Evolutionary conservation across 1,284 basidiomycete species (phyloP).

Genomic region (Volvariella surrecta): DNA sequence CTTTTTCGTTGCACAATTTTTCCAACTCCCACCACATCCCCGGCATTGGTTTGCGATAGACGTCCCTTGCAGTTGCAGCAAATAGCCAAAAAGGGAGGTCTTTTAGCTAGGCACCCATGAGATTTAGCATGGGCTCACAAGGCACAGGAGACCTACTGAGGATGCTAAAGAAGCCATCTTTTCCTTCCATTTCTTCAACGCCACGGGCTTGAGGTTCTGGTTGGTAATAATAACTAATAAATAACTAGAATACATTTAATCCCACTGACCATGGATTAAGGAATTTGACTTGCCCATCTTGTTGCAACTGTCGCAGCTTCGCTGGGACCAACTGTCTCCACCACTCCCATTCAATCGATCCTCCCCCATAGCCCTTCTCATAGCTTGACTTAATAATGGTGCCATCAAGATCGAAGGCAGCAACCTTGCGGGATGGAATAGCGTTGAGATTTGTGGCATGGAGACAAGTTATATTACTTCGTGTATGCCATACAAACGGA

Average conservation of each 20-base stretch:
- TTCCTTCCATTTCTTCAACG: slow-evolving; percentile 58
- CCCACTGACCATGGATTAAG: slow-evolving; percentile 3
- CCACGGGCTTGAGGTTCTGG: slow-evolving; percentile 49
- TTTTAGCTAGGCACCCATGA: slow-evolving; percentile 42
- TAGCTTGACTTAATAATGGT: slow-evolving; percentile 68
- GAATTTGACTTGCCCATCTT: slow-evolving; percentile 44
- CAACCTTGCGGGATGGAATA: slow-evolving; percentile 43
- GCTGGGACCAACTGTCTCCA: slow-evolving; percentile 63
- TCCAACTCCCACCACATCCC: slow-evolving; percentile 81
- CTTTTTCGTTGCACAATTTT: slow-evolving; percentile 46
- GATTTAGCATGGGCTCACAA: neutral
- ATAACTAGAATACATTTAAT: slow-evolving; percentile 35
- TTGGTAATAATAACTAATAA: slow-evolving; percentile 78
- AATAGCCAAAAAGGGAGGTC: slow-evolving; percentile 74
- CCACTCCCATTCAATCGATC: slow-evolving; percentile 61
- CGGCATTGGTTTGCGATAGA: slow-evolving; percentile 81
- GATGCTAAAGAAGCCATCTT: slow-evolving; percentile 67
- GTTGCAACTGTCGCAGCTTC: slow-evolving; percentile 51
- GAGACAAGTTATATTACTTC: slow-evolving; percentile 54
- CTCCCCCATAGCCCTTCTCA: slow-evolving; percentile 33
- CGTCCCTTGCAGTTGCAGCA: slow-evolving; percentile 70
- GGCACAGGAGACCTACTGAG: slow-evolving; percentile 38
- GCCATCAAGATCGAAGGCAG: slow-evolving; percentile 84
- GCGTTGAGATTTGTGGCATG: slow-evolving; percentile 53
- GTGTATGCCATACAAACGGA: slow-evolving; percentile 50